Percentiles rank a stretch among this genome's conserved stretches.
These are phyloP conservation scores for Lasiosphaeria ovina DNA, from an alignment of 495 filamentous ascomycete species.

Conservation along the genomic window DNA sequence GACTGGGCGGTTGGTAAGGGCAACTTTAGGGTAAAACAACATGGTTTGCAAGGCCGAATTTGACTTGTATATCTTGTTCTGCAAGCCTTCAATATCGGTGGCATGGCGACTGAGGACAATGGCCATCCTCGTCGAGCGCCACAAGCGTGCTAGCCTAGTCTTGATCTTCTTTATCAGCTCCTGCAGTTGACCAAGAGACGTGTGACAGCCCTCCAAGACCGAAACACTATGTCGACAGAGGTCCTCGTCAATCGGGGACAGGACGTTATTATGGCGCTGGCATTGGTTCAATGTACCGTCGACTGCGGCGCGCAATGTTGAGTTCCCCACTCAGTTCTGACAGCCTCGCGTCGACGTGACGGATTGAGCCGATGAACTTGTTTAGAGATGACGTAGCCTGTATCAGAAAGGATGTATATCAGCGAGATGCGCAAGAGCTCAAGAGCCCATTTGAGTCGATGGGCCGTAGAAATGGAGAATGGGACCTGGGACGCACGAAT, in stretches of 20 bases:
- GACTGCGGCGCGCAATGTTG: not conserved
- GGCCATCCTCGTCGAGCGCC: not conserved
- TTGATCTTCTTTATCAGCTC: not conserved
- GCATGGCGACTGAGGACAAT: not conserved
- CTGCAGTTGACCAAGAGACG: not conserved
- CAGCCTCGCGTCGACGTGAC: conserved; percentile 2
- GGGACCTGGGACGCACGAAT: not conserved
- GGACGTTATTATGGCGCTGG: not conserved
- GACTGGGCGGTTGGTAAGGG: too few species aligned
- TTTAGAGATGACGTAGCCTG: not conserved
- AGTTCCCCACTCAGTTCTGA: conserved; percentile 1
- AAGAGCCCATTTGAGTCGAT: too few species aligned
- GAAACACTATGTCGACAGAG: not conserved
- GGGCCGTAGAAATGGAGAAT: not conserved
- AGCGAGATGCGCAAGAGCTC: not conserved
- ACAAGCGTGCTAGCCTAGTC: not conserved
- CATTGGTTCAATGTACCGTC: not conserved
- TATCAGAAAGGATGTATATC: not conserved
- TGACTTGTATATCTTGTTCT: conserved; percentile 6
- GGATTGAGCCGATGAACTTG: not conserved
- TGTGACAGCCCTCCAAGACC: not conserved
- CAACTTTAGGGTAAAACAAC: too few species aligned
- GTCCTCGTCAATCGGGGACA: conserved; percentile 1
- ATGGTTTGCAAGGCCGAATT: conserved; percentile 8
- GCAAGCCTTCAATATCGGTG: conserved; percentile 1